Conservation (phyloP, 2,329 filamentous ascomycete species). For the Rosellinia necatrix region DNA sequence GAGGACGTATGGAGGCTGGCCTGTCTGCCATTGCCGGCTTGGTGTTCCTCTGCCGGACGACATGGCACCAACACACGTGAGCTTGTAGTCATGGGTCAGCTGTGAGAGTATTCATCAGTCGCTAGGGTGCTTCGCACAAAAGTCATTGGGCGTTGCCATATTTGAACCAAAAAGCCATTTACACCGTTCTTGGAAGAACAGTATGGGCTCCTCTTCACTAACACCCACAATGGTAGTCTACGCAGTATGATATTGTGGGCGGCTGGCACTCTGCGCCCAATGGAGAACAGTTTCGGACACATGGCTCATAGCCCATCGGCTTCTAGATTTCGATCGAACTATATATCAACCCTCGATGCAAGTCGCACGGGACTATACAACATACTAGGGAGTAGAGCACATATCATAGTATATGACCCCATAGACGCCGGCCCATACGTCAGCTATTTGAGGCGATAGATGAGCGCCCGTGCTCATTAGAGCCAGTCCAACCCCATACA, state of each 20-base stretch:
- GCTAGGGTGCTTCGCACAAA: background rate
- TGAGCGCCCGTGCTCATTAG: background rate
- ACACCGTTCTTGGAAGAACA: background rate
- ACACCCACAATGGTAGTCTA: no score
- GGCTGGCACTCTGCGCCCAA: background rate
- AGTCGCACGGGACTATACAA: constrained; percentile 9
- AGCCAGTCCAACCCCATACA: background rate
- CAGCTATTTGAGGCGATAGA: background rate
- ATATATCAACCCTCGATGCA: background rate
- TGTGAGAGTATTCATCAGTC: background rate
- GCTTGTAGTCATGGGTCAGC: background rate
- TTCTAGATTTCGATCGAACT: constrained; percentile 5
- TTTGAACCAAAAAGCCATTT: no score
- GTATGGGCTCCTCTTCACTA: no score
- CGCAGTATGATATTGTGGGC: background rate
- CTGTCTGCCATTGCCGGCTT: background rate
- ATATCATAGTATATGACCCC: background rate
- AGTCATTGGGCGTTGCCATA: no score
- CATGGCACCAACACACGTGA: background rate
- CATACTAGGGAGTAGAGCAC: background rate
- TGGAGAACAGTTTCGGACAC: background rate
- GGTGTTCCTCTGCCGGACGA: background rate
- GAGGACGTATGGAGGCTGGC: background rate
- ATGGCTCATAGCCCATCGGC: background rate
- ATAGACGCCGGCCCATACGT: background rate